Base-by-base conservation (phyloP, 2,329 filamentous ascomycete species). In the Hymenoscyphus albidus region DNA sequence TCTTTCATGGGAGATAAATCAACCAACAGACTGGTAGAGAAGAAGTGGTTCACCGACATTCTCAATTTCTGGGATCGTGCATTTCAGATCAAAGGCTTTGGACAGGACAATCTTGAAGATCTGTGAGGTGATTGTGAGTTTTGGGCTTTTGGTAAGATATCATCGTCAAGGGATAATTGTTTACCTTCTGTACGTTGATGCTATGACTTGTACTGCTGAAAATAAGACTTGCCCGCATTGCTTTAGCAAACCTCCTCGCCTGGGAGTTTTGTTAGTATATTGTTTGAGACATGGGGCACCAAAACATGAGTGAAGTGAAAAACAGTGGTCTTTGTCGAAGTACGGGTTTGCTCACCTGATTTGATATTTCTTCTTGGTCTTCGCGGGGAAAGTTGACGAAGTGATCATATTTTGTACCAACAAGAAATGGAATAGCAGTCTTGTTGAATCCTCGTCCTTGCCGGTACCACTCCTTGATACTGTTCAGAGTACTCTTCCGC, bases 51-150 rank as follows among this genome's bases (percentile, higher is more conserved):
- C 95, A 79, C 95, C 95, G 64, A 97, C 90, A 77, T 98, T 96
- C 80, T 97, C 94, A 78, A 99, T 98, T 79, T 99, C 95, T 58
- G 95, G 95, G 75, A 99, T 98, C 38, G 95, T 99, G 82, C 95
- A 99, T 78, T 97, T 97, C 65, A 99, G 85, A 77, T 99, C 95
- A 76, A 99, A 99, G 1, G 95, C 95, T 80, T 99, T 99, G 69
- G 94, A 97, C 31, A 99, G 85, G 64, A 99, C 95, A 73, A 99
- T 99, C 79, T 99, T 99, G 86, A 99, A 99, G 75, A 99, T 99
- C 94, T 98, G 73, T 7, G 38, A 31, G 35, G 57, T 42, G 51
- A 1, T 32, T 54, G 61, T 64, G 39, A 44, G 54, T 59, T 42
- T 35, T 40, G 38, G 31, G 32, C 27, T 54, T 5, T 27, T 22